These are phyloP conservation scores for Phialophora expanda DNA, from an alignment of 2,329 filamentous ascomycete species.

Conservation along the genomic window DNA sequence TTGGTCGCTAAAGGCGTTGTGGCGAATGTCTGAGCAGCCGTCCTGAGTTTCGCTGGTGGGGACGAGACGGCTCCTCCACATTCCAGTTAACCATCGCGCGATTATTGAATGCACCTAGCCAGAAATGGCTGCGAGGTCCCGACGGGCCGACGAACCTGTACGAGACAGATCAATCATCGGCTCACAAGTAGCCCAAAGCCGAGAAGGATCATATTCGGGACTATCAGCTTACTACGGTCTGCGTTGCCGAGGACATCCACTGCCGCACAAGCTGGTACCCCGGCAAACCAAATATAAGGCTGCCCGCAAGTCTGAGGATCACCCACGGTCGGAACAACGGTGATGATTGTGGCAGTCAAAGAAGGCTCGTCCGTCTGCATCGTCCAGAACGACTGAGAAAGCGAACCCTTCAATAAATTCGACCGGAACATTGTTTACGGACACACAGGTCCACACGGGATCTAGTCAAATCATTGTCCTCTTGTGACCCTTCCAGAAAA, in stretches of 20 bases:
- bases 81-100: neutral
- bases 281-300: neutral
- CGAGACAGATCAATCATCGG: neutral
- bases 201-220: neutral
- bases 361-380: no score
- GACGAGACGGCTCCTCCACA: neutral
- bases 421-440: neutral
- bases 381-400: neutral
- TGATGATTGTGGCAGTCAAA: neutral
- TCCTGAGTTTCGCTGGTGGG: neutral
- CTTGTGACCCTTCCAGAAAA: neutral
- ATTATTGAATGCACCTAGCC: neutral
- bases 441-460: neutral
- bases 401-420: neutral
- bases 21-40: constrained; percentile 31
- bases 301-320: neutral
- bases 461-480: neutral
- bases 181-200: neutral
- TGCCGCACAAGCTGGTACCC: neutral
- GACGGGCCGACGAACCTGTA: neutral
- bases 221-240: neutral
- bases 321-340: neutral
- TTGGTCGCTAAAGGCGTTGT: constrained; percentile 28
- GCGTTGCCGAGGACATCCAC: neutral
- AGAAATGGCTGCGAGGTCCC: neutral